A percentile compares a stretch with the other conserved stretches of the same genome.
Evolutionary conservation across 2,329 filamentous ascomycete genomes (phyloP).

Genomic region (Colletotrichum limetticola): DNA sequence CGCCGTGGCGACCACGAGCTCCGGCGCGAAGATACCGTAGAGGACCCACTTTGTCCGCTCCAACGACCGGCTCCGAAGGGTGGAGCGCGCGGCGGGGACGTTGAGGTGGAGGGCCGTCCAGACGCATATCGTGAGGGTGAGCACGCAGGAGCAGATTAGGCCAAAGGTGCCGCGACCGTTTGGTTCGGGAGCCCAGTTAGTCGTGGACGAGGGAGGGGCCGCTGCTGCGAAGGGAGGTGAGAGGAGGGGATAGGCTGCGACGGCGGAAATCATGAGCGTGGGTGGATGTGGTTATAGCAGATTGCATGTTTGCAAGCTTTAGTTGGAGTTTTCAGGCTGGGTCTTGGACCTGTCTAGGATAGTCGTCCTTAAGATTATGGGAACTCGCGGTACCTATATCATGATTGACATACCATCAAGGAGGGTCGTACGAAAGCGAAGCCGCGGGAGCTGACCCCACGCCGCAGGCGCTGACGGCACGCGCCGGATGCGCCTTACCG

Average conservation of each 20-base stretch:
- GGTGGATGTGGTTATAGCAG: not conserved
- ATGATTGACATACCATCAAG: too few species aligned
- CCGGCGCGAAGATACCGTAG: slow-evolving; percentile 44
- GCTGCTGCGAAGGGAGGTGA: not conserved
- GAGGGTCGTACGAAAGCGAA: not conserved
- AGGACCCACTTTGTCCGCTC: slow-evolving; percentile 42
- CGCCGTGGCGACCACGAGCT: slow-evolving; percentile 44
- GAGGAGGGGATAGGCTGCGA: not conserved
- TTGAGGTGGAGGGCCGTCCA: slow-evolving; percentile 49
- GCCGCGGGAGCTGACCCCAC: not conserved
- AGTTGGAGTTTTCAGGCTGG: not conserved
- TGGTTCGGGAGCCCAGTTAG: slow-evolving; percentile 35
- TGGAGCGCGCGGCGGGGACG: slow-evolving; percentile 38
- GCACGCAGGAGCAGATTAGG: slow-evolving; percentile 44
- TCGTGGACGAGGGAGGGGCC: not conserved
- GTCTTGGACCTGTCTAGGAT: not conserved
- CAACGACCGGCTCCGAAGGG: slow-evolving; percentile 10
- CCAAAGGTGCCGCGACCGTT: slow-evolving; percentile 43
- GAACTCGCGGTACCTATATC: not conserved
- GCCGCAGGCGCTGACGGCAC: not conserved
- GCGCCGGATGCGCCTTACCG: not conserved
- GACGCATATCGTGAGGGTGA: slow-evolving; percentile 46
- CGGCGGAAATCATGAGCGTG: not conserved
- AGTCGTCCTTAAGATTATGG: too few species aligned
- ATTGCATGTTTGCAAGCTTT: not conserved